These are phyloP conservation scores for Verticillium isaacii DNA, from an alignment of 2,329 filamentous ascomycete genomes.

Conservation along the genomic window DNA sequence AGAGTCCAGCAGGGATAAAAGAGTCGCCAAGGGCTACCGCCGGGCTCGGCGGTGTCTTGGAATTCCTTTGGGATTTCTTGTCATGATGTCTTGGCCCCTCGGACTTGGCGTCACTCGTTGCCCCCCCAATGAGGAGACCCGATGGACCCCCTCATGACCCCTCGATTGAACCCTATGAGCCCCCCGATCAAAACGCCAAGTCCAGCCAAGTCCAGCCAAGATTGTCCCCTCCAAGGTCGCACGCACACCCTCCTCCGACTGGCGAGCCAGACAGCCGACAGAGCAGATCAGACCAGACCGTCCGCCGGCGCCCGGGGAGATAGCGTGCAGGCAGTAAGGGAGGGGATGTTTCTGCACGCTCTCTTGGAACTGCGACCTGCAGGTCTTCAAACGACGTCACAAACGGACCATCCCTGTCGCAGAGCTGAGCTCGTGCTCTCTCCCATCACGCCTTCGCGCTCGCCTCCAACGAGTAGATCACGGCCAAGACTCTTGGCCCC, in stretches of 20 bases:
- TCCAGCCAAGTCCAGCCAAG: background rate
- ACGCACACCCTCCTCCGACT: constrained; percentile 2
- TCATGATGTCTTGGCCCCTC: background rate
- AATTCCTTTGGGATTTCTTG: background rate
- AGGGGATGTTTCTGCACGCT: background rate
- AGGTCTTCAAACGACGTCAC: constrained; percentile 3
- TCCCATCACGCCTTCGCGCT: background rate
- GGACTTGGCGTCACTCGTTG: background rate
- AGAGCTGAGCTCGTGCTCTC: constrained; percentile 1
- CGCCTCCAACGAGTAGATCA: background rate
- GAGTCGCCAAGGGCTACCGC: constrained; percentile 1
- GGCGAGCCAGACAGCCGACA: background rate
- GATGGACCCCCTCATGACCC: background rate
- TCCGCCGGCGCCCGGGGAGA: background rate
- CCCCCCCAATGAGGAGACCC: background rate
- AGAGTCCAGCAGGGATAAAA: background rate
- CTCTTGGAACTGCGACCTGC: background rate
- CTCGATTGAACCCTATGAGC: background rate
- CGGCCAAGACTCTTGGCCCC: constrained; percentile 1
- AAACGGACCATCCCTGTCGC: background rate
- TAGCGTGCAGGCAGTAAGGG: background rate
- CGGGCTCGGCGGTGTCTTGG: constrained; percentile 4
- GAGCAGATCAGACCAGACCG: background rate
- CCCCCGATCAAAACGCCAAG: background rate
- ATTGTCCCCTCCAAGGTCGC: background rate